phyloP scores from a whole-genome alignment of 805 yeast genomes.

The Suhomyces prunicola region DNA sequence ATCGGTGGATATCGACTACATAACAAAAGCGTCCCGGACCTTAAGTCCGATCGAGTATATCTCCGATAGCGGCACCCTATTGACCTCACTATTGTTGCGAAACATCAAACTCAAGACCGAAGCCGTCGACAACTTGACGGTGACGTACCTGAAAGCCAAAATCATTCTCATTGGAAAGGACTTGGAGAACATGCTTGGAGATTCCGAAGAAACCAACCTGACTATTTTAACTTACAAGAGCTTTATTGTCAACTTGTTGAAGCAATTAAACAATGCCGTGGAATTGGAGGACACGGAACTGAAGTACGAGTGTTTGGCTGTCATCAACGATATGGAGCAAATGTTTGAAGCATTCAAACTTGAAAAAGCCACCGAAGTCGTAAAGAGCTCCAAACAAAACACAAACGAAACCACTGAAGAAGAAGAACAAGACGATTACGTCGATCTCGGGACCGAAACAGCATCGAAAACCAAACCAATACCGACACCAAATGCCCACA shows the following conservation, averaged over 20 bases:
- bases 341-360: conserved; percentile 59
- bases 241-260: conserved; percentile 56
- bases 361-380: conserved; percentile 26
- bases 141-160: conserved; percentile 63
- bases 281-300: conserved; percentile 52
- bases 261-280: conserved; percentile 56
- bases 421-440: conserved; percentile 3
- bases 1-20: conserved; percentile 44
- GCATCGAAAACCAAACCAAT: conserved; percentile 2
- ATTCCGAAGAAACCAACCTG: conserved; percentile 21
- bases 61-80: conserved; percentile 50
- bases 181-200: conserved; percentile 46
- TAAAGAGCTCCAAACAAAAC: background rate
- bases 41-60: conserved; percentile 46
- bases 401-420: background rate
- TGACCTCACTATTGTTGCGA: conserved; percentile 44
- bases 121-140: conserved; percentile 50
- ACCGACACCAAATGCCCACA: conserved; percentile 1
- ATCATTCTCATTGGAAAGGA: conserved; percentile 64
- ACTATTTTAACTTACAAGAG: conserved; percentile 48
- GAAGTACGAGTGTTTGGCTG: conserved; percentile 64
- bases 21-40: conserved; percentile 41
- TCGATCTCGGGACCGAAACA: background rate
- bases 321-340: conserved; percentile 66
- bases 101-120: conserved; percentile 49